Percentiles rank a stretch among this genome's conserved stretches.
phyloP scores from a whole-genome alignment of 768 basidiomycete genomes.

The Suillus sp. region DNA sequence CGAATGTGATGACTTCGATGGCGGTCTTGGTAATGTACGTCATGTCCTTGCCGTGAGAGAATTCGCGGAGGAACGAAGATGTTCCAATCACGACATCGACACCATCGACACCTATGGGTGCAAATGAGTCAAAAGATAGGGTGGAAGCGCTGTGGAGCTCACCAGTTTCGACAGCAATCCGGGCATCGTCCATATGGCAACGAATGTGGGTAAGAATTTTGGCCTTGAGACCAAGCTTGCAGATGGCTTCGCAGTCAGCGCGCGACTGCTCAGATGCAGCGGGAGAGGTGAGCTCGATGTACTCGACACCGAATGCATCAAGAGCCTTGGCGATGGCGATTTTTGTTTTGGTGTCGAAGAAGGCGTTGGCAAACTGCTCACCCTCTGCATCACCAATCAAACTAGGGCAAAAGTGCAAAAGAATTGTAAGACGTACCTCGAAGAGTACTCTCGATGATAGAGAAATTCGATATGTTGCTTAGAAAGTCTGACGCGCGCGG shows the following conservation, averaged over 20 bases:
- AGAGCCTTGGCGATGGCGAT: constrained; percentile 98
- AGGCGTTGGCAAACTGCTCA: constrained; percentile 99
- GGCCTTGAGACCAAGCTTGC: constrained; percentile 94
- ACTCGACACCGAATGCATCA: constrained; percentile 99
- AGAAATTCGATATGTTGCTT: constrained; percentile 91
- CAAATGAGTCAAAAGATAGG: neutral
- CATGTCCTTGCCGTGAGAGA: constrained; percentile 99
- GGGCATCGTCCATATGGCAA: constrained; percentile 99
- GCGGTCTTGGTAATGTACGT: constrained; percentile 98
- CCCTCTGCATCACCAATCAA: constrained; percentile 63
- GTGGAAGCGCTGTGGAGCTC: constrained; percentile 21
- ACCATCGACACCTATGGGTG: constrained; percentile 83
- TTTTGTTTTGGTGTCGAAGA: constrained; percentile 99
- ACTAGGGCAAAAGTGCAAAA: constrained; percentile 14
- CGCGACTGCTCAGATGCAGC: constrained; percentile 96
- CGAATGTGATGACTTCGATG: constrained; percentile 97
- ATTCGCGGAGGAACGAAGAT: constrained; percentile 98
- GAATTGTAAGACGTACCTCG: constrained; percentile 60
- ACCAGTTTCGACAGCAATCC: constrained; percentile 98
- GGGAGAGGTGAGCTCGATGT: constrained; percentile 98
- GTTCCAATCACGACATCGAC: constrained; percentile 99
- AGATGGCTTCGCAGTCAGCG: constrained; percentile 94
- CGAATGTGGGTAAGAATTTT: constrained; percentile 99
- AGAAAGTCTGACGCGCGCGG: constrained; percentile 91
- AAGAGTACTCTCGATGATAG: constrained; percentile 96